Base-by-base conservation (phyloP, 2,329 filamentous ascomycete species). In the Zopfia rhizophila region DNA sequence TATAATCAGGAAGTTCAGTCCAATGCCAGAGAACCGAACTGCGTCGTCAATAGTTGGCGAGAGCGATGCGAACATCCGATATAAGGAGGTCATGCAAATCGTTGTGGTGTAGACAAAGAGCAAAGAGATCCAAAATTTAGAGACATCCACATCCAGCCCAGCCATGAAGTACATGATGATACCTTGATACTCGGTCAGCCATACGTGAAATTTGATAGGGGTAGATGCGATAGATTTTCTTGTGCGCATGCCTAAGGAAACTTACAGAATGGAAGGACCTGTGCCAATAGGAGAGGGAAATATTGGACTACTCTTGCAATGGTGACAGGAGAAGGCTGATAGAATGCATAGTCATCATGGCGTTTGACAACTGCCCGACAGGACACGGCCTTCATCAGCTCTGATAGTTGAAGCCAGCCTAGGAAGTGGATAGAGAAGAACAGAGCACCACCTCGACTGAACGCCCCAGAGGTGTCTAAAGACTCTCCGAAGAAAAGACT, bases 301-400 rank as follows among this genome's bases (percentile, higher is more conserved):
- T 89, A 86, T 17, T 84, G 78, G 3, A 88, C 65, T 2, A 87
- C 81, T 45, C 84, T 78, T 59, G 76, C 88, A 73, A 82, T 76
- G 3, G 76, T 77, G 35, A 88, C 83, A 25, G 86, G 85, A 24
- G 83, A 85, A 0, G 86, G 86, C n/a, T 84, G 78, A 60, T 88
- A 88, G 66, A 88, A 88, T 1, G 84, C 85, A 60, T 87, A 89
- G 23, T 85, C 81, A 36, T 82, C 81, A 59, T 89, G 86, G 27
- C 85, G 84, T 69, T 74, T 87, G 53, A 82, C 90, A 13, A 94
- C 85, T 0, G 79, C 79, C 43, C 90, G 80, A 4, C 89, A 87
- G 38, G 82, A 82, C 7, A 93, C 86, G 31, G 88, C 89, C 53
- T 87, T 87, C 81, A 89, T 90, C 41, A 92, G 78, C 67, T 95